Evolutionary conservation across 106 monocot genomes (phyloP).

Genomic region (Phalaenopsis equestris): DNA sequence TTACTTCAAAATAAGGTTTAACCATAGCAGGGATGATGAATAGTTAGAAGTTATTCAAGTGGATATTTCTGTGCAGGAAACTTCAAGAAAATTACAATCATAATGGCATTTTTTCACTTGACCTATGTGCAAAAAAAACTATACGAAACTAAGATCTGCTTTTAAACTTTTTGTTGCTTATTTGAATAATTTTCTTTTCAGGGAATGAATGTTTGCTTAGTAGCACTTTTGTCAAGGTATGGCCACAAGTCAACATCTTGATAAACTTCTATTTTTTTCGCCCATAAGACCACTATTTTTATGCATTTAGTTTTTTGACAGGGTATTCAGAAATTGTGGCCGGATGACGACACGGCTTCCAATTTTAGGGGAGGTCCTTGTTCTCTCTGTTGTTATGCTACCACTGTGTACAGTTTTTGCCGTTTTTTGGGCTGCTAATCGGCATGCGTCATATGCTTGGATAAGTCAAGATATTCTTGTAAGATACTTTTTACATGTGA

Average conservation of each 20-base stretch:
- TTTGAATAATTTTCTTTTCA: conserved; percentile 27
- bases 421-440: conserved; percentile 84
- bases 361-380: conserved; percentile 59
- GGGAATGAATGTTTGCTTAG: conserved; percentile 93
- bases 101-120: not conserved
- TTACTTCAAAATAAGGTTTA: not conserved
- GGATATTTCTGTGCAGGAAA: not conserved
- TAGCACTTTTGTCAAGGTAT: conserved; percentile 74
- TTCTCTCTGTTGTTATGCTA: conserved; percentile 56
- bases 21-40: not conserved
- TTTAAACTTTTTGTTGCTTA: not conserved
- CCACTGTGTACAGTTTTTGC: conserved; percentile 78
- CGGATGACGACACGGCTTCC: conserved; percentile 63
- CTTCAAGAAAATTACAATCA: not conserved
- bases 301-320: conserved; percentile 10
- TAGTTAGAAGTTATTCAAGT: not conserved
- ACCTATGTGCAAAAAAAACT: not conserved
- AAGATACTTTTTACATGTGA: conserved; percentile 28
- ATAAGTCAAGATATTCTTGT: conserved; percentile 99
- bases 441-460: conserved; percentile 77
- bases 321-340: conserved; percentile 50
- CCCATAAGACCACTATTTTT: not conserved
- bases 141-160: not conserved
- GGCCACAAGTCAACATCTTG: not conserved
- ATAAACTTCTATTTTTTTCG: not conserved